phyloP scores from a whole-genome alignment of 2,329 filamentous ascomycete genomes.

The Colletotrichum chlorophyti region DNA sequence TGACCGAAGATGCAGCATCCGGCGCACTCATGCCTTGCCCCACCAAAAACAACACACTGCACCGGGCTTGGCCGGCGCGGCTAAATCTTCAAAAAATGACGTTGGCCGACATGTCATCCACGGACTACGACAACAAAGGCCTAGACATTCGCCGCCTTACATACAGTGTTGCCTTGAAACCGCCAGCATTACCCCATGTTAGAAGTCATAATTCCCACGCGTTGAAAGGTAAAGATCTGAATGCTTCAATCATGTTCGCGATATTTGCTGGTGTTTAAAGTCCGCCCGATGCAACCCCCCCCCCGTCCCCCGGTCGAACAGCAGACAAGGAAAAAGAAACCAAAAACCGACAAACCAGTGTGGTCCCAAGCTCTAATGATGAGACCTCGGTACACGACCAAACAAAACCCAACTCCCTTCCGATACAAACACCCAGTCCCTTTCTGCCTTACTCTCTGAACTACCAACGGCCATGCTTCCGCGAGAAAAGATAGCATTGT shows the following conservation, averaged over 20 bases:
- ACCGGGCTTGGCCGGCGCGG: too few species aligned
- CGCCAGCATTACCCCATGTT: too few species aligned
- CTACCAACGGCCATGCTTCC: slow-evolving; percentile 24
- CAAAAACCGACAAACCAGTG: background rate
- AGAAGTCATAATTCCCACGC: too few species aligned
- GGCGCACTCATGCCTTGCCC: slow-evolving; percentile 10
- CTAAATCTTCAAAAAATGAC: too few species aligned
- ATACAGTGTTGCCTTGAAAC: too few species aligned
- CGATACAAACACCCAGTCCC: slow-evolving; percentile 22
- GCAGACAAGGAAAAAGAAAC: background rate
- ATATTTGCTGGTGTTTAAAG: slow-evolving; percentile 24
- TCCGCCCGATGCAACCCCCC: slow-evolving; percentile 27
- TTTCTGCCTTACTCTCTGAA: slow-evolving; percentile 9
- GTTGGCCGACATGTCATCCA: too few species aligned
- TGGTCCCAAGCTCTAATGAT: slow-evolving; percentile 19
- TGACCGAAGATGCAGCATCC: slow-evolving; percentile 12
- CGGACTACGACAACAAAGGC: too few species aligned
- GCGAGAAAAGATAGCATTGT: slow-evolving; percentile 24
- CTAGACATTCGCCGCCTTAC: too few species aligned
- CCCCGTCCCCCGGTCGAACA: too few species aligned
- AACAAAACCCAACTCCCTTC: slow-evolving; percentile 22
- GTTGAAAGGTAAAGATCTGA: background rate
- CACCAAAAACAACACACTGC: too few species aligned
- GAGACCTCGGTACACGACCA: slow-evolving; percentile 17
- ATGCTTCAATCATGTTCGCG: slow-evolving; percentile 24